phyloP scores from a whole-genome alignment of 1,139 yeast genomes.

The Lodderomyces parapsilosis region DNA sequence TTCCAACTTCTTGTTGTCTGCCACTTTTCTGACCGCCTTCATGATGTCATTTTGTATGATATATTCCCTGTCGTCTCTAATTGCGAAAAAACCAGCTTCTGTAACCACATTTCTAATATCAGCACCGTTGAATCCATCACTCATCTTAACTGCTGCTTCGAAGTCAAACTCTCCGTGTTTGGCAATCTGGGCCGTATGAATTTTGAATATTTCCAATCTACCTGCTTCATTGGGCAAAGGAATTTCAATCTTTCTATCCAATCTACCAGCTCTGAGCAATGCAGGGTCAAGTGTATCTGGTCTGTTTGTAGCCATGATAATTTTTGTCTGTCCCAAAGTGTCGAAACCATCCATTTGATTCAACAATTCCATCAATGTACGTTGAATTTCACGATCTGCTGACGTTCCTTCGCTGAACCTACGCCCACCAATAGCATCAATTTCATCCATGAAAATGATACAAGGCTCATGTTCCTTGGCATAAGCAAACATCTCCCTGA shows the following conservation, averaged over 20 bases:
- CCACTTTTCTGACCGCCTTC: slow-evolving; percentile 98
- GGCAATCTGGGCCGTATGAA: slow-evolving; percentile 82
- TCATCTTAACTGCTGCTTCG: slow-evolving; percentile 96
- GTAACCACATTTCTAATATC: slow-evolving; percentile 96
- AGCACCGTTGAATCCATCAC: slow-evolving; percentile 99
- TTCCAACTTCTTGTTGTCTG: slow-evolving; percentile 95
- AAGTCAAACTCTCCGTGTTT: slow-evolving; percentile 96
- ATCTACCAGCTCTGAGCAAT: slow-evolving; percentile 93
- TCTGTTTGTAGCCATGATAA: slow-evolving; percentile 98
- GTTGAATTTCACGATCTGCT: slow-evolving; percentile 98
- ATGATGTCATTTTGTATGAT: slow-evolving; percentile 90
- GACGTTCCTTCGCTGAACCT: slow-evolving; percentile 98
- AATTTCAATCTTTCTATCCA: slow-evolving; percentile 96
- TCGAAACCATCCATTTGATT: slow-evolving; percentile 99
- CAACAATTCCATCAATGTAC: slow-evolving; percentile 95
- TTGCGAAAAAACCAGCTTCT: slow-evolving; percentile 99
- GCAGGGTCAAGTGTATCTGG: slow-evolving; percentile 99
- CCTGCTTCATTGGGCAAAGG: slow-evolving; percentile 97
- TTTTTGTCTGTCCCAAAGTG: slow-evolving; percentile 93
- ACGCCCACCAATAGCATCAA: slow-evolving; percentile 99
- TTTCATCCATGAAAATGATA: slow-evolving; percentile 98
- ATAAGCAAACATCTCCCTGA: slow-evolving; percentile 97
- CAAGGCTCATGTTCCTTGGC: slow-evolving; percentile 99
- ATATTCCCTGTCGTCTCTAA: slow-evolving; percentile 95
- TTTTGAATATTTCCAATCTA: slow-evolving; percentile 89